Evolutionary conservation across 768 basidiomycete genomes (phyloP).

Genomic region (Porpolomopsis calyptriformis): DNA sequence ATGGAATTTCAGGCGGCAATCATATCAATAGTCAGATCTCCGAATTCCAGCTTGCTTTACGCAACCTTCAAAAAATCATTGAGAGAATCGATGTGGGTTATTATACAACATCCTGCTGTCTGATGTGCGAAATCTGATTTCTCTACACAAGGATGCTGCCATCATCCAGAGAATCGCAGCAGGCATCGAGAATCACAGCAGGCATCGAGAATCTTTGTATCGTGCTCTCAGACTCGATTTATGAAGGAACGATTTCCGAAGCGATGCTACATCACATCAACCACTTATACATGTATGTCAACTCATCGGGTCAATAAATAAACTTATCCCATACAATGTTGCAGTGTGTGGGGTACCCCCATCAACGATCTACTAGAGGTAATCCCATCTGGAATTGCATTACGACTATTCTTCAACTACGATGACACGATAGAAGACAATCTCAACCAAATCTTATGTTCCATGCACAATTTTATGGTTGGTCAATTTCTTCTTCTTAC

Average conservation of each 20-base stretch:
- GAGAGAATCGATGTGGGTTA: neutral
- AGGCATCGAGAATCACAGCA: neutral
- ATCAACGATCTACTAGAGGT: neutral
- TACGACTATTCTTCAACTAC: neutral
- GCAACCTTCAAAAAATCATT: neutral
- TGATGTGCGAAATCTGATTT: too few relatives aligned
- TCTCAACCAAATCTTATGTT: neutral
- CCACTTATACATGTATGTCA: neutral
- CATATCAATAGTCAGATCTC: neutral
- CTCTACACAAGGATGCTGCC: neutral
- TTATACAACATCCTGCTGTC: neutral
- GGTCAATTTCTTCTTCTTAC: neutral
- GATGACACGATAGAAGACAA: neutral
- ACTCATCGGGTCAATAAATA: neutral
- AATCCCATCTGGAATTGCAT: neutral
- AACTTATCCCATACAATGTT: neutral
- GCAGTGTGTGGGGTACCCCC: neutral
- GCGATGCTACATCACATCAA: neutral
- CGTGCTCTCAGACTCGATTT: too few relatives aligned
- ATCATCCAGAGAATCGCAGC: neutral
- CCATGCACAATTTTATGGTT: neutral
- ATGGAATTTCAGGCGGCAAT: neutral
- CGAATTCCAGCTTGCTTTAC: neutral
- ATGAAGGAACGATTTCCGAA: too few relatives aligned
- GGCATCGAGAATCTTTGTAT: neutral